Evolutionary conservation across 495 filamentous ascomycete genomes (phyloP).

Genomic region (Schizothecium vesticola): DNA sequence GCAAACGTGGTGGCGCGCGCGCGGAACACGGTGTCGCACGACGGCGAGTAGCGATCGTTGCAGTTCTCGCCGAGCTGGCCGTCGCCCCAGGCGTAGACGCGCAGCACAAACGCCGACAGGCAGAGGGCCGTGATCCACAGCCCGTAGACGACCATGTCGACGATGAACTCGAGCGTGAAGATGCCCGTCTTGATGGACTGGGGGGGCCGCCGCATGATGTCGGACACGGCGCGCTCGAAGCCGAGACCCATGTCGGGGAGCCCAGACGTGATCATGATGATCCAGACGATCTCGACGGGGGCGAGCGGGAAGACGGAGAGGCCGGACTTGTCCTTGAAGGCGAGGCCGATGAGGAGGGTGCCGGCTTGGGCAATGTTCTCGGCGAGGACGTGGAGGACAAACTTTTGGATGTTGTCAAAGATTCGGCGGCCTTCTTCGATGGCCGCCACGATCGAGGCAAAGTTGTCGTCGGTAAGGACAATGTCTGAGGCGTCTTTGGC

Average conservation of each 20-base stretch:
- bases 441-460: constrained; percentile 68
- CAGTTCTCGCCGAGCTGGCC: constrained; percentile 64
- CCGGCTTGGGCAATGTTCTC: constrained; percentile 74
- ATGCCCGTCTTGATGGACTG: constrained; percentile 60
- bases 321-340: constrained; percentile 58
- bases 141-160: constrained; percentile 71
- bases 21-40: constrained; percentile 62
- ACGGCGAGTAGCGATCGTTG: constrained; percentile 51
- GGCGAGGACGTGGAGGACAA: constrained; percentile 66
- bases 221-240: constrained; percentile 61
- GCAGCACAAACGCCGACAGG: constrained; percentile 35
- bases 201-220: constrained; percentile 67
- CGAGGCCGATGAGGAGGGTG: constrained; percentile 63
- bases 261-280: constrained; percentile 71
- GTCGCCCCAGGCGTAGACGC: constrained; percentile 60
- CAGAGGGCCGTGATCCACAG: constrained; percentile 60
- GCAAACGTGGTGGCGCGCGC: constrained; percentile 74
- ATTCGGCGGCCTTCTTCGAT: constrained; percentile 69
- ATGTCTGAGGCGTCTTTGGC: constrained; percentile 84
- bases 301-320: constrained; percentile 71
- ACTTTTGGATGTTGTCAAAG: constrained; percentile 81
- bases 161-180: constrained; percentile 61
- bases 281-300: constrained; percentile 72
- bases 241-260: constrained; percentile 73
- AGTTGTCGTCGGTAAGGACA: constrained; percentile 84